A percentile compares a stretch with the other conserved stretches of the same genome.
Evolutionary conservation across 306 rosid genomes (phyloP).

Genomic region (Quercus parvula): DNA sequence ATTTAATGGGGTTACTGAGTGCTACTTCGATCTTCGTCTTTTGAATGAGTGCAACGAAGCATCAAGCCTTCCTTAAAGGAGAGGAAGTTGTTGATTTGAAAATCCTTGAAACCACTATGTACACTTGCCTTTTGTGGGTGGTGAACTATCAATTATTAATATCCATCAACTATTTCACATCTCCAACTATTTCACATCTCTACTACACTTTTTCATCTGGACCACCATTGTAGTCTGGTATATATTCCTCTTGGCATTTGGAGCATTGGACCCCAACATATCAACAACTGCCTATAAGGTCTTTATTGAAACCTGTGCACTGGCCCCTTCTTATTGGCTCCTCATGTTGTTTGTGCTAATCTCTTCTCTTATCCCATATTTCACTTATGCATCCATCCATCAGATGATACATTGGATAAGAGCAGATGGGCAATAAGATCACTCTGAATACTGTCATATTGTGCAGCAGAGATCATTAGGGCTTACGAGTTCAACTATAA

Average conservation of each 20-base stretch:
- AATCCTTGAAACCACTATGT: slow-evolving; percentile 72
- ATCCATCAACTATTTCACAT: slow-evolving; percentile 49
- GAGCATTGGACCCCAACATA: slow-evolving; percentile 64
- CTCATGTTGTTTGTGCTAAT: slow-evolving; percentile 53
- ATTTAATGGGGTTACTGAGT: slow-evolving; percentile 50
- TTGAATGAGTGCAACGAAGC: slow-evolving; percentile 51
- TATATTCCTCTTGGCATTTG: slow-evolving; percentile 72
- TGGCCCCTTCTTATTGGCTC: slow-evolving; percentile 71
- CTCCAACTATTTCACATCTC: slow-evolving; percentile 43
- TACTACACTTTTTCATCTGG: slow-evolving; percentile 89
- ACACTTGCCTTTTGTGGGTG: slow-evolving; percentile 83
- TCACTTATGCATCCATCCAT: slow-evolving; percentile 55
- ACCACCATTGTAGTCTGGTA: slow-evolving; percentile 77
- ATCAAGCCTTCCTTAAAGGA: slow-evolving; percentile 74
- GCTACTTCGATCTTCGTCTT: slow-evolving; percentile 70
- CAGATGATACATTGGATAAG: slow-evolving; percentile 88
- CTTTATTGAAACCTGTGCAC: slow-evolving; percentile 46
- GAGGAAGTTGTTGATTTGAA: slow-evolving; percentile 67
- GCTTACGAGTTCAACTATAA: slow-evolving; percentile 50
- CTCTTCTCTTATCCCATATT: slow-evolving; percentile 67
- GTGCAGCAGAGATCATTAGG: slow-evolving; percentile 72
- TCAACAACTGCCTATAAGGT: slow-evolving; percentile 70
- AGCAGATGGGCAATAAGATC: slow-evolving; percentile 60
- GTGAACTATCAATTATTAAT: slow-evolving; percentile 93
- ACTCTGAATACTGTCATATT: slow-evolving; percentile 69